phyloP scores from a whole-genome alignment of 164 flowering plant species.

The Stephania yunnanensis region DNA sequence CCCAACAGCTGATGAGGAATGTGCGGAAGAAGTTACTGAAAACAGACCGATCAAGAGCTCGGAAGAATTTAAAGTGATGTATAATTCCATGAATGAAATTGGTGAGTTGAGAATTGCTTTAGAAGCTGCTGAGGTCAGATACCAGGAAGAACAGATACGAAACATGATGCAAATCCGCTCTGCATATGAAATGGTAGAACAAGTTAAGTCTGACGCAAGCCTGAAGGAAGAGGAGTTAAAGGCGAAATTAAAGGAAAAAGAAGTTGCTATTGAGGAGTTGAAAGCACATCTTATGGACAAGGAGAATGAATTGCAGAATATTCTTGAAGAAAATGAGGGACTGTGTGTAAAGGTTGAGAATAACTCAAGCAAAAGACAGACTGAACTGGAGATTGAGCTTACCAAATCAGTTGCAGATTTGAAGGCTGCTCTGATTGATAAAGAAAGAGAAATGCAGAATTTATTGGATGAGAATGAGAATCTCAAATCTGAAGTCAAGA shows the following conservation, averaged over 20 bases:
- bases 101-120: constrained; percentile 38
- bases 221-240: constrained; percentile 47
- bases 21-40: neutral
- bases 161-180: constrained; percentile 33
- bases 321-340: constrained; percentile 66
- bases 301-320: constrained; percentile 68
- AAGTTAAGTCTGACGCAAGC: constrained; percentile 29
- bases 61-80: constrained; percentile 27
- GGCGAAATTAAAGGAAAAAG: constrained; percentile 36
- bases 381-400: constrained; percentile 36
- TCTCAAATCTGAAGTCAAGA: constrained; percentile 44
- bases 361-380: constrained; percentile 25
- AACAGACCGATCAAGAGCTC: constrained; percentile 21
- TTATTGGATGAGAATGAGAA: constrained; percentile 60
- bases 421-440: constrained; percentile 54
- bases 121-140: constrained; percentile 45
- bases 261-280: constrained; percentile 47
- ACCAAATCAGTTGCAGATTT: constrained; percentile 35
- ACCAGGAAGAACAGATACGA: constrained; percentile 44
- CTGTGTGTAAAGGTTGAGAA: constrained; percentile 37
- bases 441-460: constrained; percentile 63
- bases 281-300: constrained; percentile 71
- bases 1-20: neutral
- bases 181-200: constrained; percentile 50
- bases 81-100: constrained; percentile 38